phyloP scores from a whole-genome alignment of 345 rosid species.

The Salix udensis region DNA sequence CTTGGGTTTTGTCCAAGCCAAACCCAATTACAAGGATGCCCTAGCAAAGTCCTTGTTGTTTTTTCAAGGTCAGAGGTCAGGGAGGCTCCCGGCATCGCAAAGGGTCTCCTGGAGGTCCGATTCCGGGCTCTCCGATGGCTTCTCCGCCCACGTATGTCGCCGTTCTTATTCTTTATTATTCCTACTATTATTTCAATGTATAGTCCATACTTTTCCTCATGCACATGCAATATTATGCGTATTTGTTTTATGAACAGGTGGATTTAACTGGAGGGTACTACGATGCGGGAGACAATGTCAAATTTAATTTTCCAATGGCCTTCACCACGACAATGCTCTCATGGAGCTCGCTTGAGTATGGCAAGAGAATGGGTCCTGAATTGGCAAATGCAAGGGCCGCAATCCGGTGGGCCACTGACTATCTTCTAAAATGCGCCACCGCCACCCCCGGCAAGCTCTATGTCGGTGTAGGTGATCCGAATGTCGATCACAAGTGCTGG shows the following conservation, averaged over 20 bases:
- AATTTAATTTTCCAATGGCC: slow-evolving; percentile 95
- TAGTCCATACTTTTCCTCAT: no score
- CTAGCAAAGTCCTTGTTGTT: slow-evolving; percentile 71
- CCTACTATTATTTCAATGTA: neutral
- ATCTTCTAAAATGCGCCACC: slow-evolving; percentile 78
- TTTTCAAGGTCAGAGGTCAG: slow-evolving; percentile 91
- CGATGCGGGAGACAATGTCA: slow-evolving; percentile 90
- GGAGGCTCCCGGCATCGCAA: slow-evolving; percentile 56
- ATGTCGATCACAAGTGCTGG: slow-evolving; percentile 88
- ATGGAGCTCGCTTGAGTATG: slow-evolving; percentile 82
- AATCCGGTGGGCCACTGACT: slow-evolving; percentile 80
- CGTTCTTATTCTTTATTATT: no score
- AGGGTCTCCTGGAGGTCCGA: slow-evolving; percentile 62
- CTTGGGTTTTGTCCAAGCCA: slow-evolving; percentile 34
- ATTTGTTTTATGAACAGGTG: slow-evolving; percentile 37
- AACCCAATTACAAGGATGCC: slow-evolving; percentile 76
- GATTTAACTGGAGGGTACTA: slow-evolving; percentile 88
- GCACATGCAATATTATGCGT: no score
- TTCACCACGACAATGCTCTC: slow-evolving; percentile 87
- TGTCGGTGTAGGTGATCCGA: slow-evolving; percentile 91
- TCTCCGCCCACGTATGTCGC: slow-evolving; percentile 43
- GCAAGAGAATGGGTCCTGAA: slow-evolving; percentile 64
- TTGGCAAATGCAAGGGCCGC: slow-evolving; percentile 51
- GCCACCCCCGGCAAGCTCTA: slow-evolving; percentile 74
- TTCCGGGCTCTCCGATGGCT: slow-evolving; percentile 80